Base-by-base conservation (phyloP, 139 green algal genomes). In the Chara braunii region DNA sequence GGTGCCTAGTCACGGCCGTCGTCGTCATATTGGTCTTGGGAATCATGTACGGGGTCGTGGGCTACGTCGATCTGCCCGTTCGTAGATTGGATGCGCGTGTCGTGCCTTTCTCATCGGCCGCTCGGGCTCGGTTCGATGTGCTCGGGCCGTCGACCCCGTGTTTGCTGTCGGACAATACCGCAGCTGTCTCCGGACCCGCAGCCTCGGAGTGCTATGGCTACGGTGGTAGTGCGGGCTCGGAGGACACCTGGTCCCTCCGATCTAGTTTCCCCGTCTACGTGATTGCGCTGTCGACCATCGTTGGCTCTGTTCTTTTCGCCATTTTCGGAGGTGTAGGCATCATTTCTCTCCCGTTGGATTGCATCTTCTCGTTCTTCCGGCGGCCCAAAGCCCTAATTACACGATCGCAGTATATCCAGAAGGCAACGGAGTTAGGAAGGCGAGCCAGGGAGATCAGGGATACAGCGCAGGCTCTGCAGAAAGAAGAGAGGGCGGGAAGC, bases 271-370 rank as follows among this genome's bases (percentile, higher is more conserved):
- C 85, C 1, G 80, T 94, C 4, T 97, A 97, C 80, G 65, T 94
- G 43, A 94, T 97, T 66, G 86, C 86, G 12, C 69, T 97, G 12
- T 74, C 81, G 28, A 86, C 88, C 3, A 88, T 94, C 5, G 37
- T 91, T 3, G 89, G 84, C 75, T 97, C 90, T 88, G 36, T 94
- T 26, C 79, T 97, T 35, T 96, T 97, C 75, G 79, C 95, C n/a
- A n/a, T 75, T 24, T 97, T 96, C 78, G 89, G 81, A 37, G 90
- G 89, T 40, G 86, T 96, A 37, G 91, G 91, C 34, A 64, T 97
- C 33, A 70, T 91, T 35, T 69, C 82, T 0, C 72, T 95, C 32
- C 91, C 91, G 22, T 65, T 97, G 12, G 89, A 95, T 74, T 84
- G 80, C 68, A 85, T 97, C 32, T 81, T 59, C 2, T 36, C 71